Evolutionary conservation across 192 early-diverging fungal species (phyloP), one percentile per base, ranked within the genome.

Genomic region (Coemansia asiatica): DNA sequence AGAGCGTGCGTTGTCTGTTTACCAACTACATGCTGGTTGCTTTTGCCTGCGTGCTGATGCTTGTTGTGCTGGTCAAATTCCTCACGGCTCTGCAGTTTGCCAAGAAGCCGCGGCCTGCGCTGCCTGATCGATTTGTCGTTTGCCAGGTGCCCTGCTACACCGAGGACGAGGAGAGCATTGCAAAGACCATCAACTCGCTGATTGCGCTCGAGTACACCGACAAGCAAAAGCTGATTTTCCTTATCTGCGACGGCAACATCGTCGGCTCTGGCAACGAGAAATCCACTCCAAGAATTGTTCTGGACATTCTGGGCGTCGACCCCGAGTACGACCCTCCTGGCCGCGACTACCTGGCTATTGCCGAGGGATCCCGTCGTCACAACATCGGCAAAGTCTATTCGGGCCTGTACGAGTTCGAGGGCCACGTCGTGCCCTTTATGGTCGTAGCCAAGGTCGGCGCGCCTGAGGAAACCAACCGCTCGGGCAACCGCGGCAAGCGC

Each of bases 331-430:
- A 92, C 58, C 89, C 88, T 26, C 87, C 95, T 25, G 87, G 89
- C 8, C 77, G 92, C 60, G 84, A 86, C 4, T 98, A 94, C 83
- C 82, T 91, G 69, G 92, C 94, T 8, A 81, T 98, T 21, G 96
- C 93, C 40, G 95, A 96, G 68, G 95, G 95, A 10, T 86, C 87
- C 57, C 90, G 90, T 66, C 95, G 95, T 71, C 86, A 91, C 78
- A 98, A 98, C 79, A 94, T 94, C 86, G 97, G 82, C 68, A 92
- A 97, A 75, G 91, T 98, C 19, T 98, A 98, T 75, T 97, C 95
- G 40, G 97, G 97, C 51, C 81, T 97, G 31, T 96, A 95, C 71
- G 94, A 97, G 67, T 81, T 87, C 54, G 89, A 91, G 63, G 95
- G 95, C 9, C 94, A 91, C 61, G 86, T 87, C 9, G 94, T 97